phyloP scores from a whole-genome alignment of 768 basidiomycete species.

The Rhizopogon vinicolor region DNA sequence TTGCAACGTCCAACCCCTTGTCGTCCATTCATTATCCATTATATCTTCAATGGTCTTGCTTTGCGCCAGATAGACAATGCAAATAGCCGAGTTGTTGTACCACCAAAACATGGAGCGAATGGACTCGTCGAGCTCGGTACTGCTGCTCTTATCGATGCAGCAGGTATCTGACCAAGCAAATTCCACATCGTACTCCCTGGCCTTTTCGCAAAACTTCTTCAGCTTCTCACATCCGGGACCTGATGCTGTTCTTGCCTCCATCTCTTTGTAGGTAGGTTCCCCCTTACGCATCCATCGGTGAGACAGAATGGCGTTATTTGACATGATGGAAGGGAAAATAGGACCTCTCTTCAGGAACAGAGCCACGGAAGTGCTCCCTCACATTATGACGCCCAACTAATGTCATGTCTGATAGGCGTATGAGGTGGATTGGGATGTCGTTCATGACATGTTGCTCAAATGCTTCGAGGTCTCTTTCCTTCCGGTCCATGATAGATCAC shows the following conservation, averaged over 20 bases:
- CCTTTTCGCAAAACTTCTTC: conserved; percentile 12
- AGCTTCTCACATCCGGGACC: background rate
- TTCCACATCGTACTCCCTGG: conserved; percentile 10
- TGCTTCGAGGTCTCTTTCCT: background rate
- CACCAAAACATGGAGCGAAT: conserved; percentile 25
- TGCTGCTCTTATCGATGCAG: conserved; percentile 19
- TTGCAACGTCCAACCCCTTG: conserved; percentile 16
- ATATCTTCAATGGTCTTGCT: conserved; percentile 9
- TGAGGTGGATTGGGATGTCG: conserved; percentile 13
- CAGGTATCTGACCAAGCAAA: conserved; percentile 21
- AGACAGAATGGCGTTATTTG: conserved; percentile 3
- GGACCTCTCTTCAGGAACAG: background rate
- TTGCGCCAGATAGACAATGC: conserved; percentile 16
- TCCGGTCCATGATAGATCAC: background rate
- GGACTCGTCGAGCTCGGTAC: conserved; percentile 23
- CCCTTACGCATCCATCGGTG: conserved; percentile 3
- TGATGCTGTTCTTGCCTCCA: background rate
- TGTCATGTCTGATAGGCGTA: conserved; percentile 14
- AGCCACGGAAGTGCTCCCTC: background rate
- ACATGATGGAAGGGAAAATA: background rate
- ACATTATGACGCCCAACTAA: conserved; percentile 6
- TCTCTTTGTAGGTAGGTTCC: background rate
- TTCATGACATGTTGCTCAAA: conserved; percentile 10
- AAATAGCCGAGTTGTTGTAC: conserved; percentile 20
- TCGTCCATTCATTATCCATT: conserved; percentile 15